These are phyloP conservation scores for Chalaropsis thielavioides DNA, from an alignment of 2,329 filamentous ascomycete genomes.

Conservation along the genomic window DNA sequence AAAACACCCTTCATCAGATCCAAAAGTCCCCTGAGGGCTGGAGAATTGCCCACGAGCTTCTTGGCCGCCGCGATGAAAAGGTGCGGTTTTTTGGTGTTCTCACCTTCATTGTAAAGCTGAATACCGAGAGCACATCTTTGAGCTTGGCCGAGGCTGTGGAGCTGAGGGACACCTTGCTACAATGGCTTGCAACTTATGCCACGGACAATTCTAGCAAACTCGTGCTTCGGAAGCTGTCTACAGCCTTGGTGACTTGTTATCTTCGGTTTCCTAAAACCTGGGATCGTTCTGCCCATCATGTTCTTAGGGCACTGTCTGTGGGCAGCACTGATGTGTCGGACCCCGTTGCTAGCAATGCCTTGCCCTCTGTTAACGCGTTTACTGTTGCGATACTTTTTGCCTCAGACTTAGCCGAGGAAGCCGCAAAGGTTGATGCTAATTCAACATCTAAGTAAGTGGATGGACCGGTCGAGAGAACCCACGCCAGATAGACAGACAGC, in stretches of 20 bases:
- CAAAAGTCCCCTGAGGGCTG: slow-evolving; percentile 73
- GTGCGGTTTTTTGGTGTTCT: slow-evolving; percentile 85
- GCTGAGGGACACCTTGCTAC: slow-evolving; percentile 45
- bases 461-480: neutral
- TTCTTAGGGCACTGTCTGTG: slow-evolving; percentile 34
- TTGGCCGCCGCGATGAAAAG: slow-evolving; percentile 54
- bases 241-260: slow-evolving; percentile 63
- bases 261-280: slow-evolving; percentile 55
- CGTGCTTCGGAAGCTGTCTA: slow-evolving; percentile 59
- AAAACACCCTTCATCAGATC: slow-evolving; percentile 62
- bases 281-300: slow-evolving; percentile 48
- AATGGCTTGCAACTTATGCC: slow-evolving; percentile 46
- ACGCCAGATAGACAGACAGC: neutral
- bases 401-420: slow-evolving; percentile 44
- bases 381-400: slow-evolving; percentile 15
- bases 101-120: slow-evolving; percentile 87
- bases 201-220: slow-evolving; percentile 39
- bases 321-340: neutral
- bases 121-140: slow-evolving; percentile 55
- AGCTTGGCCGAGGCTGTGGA: slow-evolving; percentile 42
- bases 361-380: slow-evolving; percentile 6
- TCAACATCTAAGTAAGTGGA: slow-evolving; percentile 39
- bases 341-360: neutral
- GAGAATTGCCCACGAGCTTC: slow-evolving; percentile 65
- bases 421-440: slow-evolving; percentile 51